A percentile compares a stretch with the other conserved stretches of the same genome.
Conservation (phyloP, 2,329 filamentous ascomycete genomes). For the Aspergillus fijiensis region DNA sequence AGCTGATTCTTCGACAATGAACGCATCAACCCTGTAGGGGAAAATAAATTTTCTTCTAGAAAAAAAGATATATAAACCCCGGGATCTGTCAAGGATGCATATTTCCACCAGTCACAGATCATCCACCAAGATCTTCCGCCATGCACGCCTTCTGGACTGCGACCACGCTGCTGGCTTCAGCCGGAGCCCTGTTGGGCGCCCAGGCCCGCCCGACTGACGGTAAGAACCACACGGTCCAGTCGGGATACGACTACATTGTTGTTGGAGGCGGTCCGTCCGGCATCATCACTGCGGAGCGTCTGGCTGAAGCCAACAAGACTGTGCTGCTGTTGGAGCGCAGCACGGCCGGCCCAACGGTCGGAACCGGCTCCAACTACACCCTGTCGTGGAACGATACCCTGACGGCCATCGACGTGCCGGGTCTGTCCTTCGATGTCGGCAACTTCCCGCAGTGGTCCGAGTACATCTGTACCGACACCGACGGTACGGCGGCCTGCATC, state of each 20-base stretch:
- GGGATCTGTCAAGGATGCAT: too few relatives aligned
- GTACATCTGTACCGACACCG: slow-evolving; percentile 1
- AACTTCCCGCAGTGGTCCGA: not conserved
- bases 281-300: slow-evolving; percentile 58
- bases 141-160: too few relatives aligned
- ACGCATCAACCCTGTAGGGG: too few relatives aligned
- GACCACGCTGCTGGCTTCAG: too few relatives aligned
- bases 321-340: slow-evolving; percentile 65
- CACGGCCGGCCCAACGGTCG: slow-evolving; percentile 21
- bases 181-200: too few relatives aligned
- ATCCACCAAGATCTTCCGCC: too few relatives aligned
- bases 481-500: slow-evolving; percentile 25
- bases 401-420: slow-evolving; percentile 29
- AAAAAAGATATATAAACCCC: too few relatives aligned
- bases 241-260: slow-evolving; percentile 44
- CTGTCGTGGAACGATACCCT: slow-evolving; percentile 23
- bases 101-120: too few relatives aligned
- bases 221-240: too few relatives aligned
- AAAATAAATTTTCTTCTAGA: too few relatives aligned
- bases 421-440: slow-evolving; percentile 27
- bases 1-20: too few relatives aligned
- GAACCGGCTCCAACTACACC: slow-evolving; percentile 25
- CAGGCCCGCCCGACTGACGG: too few relatives aligned
- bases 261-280: slow-evolving; percentile 50
- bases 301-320: slow-evolving; percentile 63